These are phyloP conservation scores for Epichloe typhina DNA, from an alignment of 2,329 filamentous ascomycete genomes.

Conservation along the genomic window DNA sequence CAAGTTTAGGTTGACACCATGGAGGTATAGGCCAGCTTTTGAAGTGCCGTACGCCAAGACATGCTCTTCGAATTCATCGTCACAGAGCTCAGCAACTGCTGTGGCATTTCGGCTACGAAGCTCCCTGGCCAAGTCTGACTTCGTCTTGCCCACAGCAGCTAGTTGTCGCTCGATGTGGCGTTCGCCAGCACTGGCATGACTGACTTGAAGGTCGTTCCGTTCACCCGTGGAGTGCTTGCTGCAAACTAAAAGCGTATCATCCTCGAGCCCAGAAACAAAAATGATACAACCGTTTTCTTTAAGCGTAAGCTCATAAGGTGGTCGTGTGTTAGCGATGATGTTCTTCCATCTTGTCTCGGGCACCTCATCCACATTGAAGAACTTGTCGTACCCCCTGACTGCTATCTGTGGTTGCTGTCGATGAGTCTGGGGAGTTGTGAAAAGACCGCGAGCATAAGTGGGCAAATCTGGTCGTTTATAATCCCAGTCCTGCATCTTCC, in stretches of 20 bases:
- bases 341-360: slow-evolving; percentile 69
- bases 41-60: slow-evolving; percentile 79
- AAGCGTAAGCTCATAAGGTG: slow-evolving; percentile 87
- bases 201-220: slow-evolving; percentile 56
- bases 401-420: slow-evolving; percentile 62
- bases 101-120: slow-evolving; percentile 77
- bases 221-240: slow-evolving; percentile 94
- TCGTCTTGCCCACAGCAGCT: slow-evolving; percentile 60
- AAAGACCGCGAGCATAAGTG: slow-evolving; percentile 85
- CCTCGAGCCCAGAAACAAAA: slow-evolving; percentile 83
- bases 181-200: slow-evolving; percentile 78
- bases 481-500: slow-evolving; percentile 90
- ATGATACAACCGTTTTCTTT: slow-evolving; percentile 99
- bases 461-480: slow-evolving; percentile 82
- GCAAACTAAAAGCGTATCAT: slow-evolving; percentile 85
- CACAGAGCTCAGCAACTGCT: slow-evolving; percentile 89
- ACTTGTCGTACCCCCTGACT: slow-evolving; percentile 96
- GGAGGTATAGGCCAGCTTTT: slow-evolving; percentile 80
- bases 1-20: slow-evolving; percentile 93
- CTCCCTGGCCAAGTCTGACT: slow-evolving; percentile 62
- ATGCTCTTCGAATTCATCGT: slow-evolving; percentile 93
- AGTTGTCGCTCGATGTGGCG: slow-evolving; percentile 71
- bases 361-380: slow-evolving; percentile 89
- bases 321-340: slow-evolving; percentile 61
- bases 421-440: slow-evolving; percentile 59